These are phyloP conservation scores for Aspergillus cristatus DNA, from an alignment of 495 filamentous ascomycete species.

Conservation along the genomic window DNA sequence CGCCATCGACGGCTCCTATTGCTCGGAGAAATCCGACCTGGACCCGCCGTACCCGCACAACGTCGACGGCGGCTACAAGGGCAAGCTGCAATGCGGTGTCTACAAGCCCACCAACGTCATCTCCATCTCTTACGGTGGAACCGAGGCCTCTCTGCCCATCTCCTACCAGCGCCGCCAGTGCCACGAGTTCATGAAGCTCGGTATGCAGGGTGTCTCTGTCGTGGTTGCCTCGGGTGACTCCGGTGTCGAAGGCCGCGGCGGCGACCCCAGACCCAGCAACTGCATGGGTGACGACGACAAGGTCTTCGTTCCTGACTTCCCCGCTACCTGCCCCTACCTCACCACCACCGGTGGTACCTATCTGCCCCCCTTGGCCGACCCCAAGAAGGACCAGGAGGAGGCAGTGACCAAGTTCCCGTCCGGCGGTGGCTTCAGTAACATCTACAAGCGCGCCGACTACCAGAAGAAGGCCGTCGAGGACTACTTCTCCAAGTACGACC, in stretches of 20 bases:
- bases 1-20: conserved; percentile 55
- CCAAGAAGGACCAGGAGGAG: conserved; percentile 30
- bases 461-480: conserved; percentile 43
- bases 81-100: conserved; percentile 51
- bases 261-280: conserved; percentile 23
- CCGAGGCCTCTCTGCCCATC: conserved; percentile 42
- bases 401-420: conserved; percentile 39
- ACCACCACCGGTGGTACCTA: conserved; percentile 43
- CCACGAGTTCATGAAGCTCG: conserved; percentile 57
- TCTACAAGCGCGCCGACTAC: conserved; percentile 51
- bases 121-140: conserved; percentile 47
- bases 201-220: conserved; percentile 51
- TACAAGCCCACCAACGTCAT: conserved; percentile 52
- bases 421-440: conserved; percentile 62
- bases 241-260: conserved; percentile 43
- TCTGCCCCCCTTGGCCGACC: conserved; percentile 25
- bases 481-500: conserved; percentile 41
- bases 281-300: conserved; percentile 32
- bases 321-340: conserved; percentile 41
- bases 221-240: conserved; percentile 53
- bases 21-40: conserved; percentile 23
- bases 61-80: conserved; percentile 44
- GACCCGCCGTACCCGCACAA: conserved; percentile 51
- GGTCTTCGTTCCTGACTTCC: conserved; percentile 43
- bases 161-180: conserved; percentile 48